Percentiles rank a stretch among this genome's conserved stretches.
Conservation (phyloP, 2,329 filamentous ascomycete species). For the Elsinoe necatrix region DNA sequence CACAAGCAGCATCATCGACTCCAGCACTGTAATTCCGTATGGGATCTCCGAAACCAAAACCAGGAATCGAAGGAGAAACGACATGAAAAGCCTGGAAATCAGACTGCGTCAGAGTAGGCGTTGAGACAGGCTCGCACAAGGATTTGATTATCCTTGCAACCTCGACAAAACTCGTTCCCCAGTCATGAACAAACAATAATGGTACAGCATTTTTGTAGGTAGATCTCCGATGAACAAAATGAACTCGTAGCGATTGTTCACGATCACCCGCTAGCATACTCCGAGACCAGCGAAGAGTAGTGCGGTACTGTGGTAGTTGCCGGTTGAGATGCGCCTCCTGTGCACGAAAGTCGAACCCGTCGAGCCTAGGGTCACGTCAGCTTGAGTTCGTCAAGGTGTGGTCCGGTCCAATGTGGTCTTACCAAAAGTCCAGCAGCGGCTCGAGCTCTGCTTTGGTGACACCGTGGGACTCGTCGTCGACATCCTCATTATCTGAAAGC, state of each 20-base stretch:
- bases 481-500: conserved; percentile 7
- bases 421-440: conserved; percentile 53
- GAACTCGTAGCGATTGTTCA: conserved; percentile 32
- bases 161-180: conserved; percentile 57
- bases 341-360: conserved; percentile 56
- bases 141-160: conserved; percentile 48
- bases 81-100: conserved; percentile 51
- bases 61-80: conserved; percentile 58
- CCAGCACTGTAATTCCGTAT: conserved; percentile 44
- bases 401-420: conserved; percentile 22
- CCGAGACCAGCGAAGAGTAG: conserved; percentile 34
- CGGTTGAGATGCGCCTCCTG: conserved; percentile 52
- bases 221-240: conserved; percentile 57
- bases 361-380: conserved; percentile 44
- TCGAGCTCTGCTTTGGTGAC: conserved; percentile 55
- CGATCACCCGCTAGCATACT: not conserved
- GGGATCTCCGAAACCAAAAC: conserved; percentile 59
- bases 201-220: conserved; percentile 49
- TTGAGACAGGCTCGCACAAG: conserved; percentile 47
- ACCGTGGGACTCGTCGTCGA: conserved; percentile 27
- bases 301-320: conserved; percentile 56
- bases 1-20: conserved; percentile 45
- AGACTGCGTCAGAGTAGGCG: conserved; percentile 22
- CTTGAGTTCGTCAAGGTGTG: not conserved
- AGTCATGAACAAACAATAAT: conserved; percentile 56